A percentile compares a stretch with the other conserved stretches of the same genome.
Evolutionary conservation across 345 rosid genomes (phyloP).

Genomic region (Clausena lansium): DNA sequence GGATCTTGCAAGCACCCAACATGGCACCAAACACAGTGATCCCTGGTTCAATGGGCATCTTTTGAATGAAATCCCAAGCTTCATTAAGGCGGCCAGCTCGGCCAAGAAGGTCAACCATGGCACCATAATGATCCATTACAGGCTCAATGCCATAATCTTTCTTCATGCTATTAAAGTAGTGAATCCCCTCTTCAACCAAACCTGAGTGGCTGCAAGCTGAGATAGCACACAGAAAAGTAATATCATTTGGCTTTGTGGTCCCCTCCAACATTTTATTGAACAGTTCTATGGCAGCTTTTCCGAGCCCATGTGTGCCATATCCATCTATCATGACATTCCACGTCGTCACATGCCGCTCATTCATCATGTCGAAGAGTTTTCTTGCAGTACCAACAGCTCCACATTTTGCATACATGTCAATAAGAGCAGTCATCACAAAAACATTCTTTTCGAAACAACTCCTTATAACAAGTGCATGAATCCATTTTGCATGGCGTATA

Average conservation of each 20-base stretch:
- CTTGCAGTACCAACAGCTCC: constrained; percentile 66
- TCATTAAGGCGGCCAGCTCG: constrained; percentile 66
- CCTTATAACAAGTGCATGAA: constrained; percentile 62
- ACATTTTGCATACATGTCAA: constrained; percentile 88
- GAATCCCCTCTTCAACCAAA: constrained; percentile 64
- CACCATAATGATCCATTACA: constrained; percentile 77
- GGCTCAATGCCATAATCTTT: constrained; percentile 56
- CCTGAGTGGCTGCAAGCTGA: constrained; percentile 96
- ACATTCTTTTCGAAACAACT: constrained; percentile 48
- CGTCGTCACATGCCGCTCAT: constrained; percentile 60
- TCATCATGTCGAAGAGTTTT: constrained; percentile 61
- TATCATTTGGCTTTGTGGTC: constrained; percentile 56
- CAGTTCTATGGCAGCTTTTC: constrained; percentile 58
- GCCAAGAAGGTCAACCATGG: constrained; percentile 84
- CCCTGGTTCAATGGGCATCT: constrained; percentile 73
- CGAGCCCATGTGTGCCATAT: constrained; percentile 74
- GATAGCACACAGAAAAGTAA: constrained; percentile 69
- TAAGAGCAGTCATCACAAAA: constrained; percentile 65
- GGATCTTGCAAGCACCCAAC: constrained; percentile 84
- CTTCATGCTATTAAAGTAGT: constrained; percentile 56
- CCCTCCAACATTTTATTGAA: constrained; percentile 60
- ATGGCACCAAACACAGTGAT: constrained; percentile 84
- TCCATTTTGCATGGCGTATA: constrained; percentile 67
- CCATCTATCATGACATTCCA: constrained; percentile 93
- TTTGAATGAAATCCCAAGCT: constrained; percentile 69